Percentiles rank a stretch among this genome's conserved stretches.
phyloP scores from a whole-genome alignment of 1,284 basidiomycete genomes.

The Neolentinus lepideus region DNA sequence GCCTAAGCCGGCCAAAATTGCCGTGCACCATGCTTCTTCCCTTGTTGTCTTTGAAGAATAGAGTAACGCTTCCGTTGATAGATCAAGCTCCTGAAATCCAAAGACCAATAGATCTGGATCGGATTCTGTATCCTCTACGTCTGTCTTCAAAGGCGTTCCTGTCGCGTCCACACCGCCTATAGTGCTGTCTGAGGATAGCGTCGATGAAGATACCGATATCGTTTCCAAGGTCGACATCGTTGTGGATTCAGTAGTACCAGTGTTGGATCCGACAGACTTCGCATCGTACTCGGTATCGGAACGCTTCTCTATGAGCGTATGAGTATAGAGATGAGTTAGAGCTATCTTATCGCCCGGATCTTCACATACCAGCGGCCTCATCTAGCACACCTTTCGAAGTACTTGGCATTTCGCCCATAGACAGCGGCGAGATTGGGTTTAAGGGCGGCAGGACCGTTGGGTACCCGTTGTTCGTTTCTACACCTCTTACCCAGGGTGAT shows the following conservation, averaged over 20 bases:
- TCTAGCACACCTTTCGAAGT: conserved; percentile 1
- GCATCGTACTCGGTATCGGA: background rate
- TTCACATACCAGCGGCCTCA: background rate
- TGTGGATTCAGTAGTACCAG: background rate
- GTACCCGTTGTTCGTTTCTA: too few relatives aligned
- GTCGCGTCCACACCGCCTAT: too few relatives aligned
- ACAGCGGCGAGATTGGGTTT: background rate
- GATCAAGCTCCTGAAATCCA: conserved; percentile 72
- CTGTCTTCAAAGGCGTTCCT: conserved; percentile 5
- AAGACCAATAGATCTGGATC: conserved; percentile 63
- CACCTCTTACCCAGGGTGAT: conserved; percentile 35
- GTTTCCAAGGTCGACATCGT: background rate
- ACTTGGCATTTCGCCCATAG: background rate
- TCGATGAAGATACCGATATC: background rate
- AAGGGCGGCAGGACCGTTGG: background rate
- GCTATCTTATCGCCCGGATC: background rate
- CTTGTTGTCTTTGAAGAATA: conserved; percentile 52
- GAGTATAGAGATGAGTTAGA: background rate
- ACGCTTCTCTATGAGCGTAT: background rate
- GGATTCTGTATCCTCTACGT: conserved; percentile 18
- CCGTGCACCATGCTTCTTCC: conserved; percentile 64
- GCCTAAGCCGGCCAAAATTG: conserved; percentile 61
- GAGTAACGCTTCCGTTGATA: conserved; percentile 66
- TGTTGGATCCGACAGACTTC: background rate
- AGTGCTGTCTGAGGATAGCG: background rate